These are phyloP conservation scores for Helicostylum pulchrum DNA, from an alignment of 192 early-diverging fungal species.

Conservation along the genomic window DNA sequence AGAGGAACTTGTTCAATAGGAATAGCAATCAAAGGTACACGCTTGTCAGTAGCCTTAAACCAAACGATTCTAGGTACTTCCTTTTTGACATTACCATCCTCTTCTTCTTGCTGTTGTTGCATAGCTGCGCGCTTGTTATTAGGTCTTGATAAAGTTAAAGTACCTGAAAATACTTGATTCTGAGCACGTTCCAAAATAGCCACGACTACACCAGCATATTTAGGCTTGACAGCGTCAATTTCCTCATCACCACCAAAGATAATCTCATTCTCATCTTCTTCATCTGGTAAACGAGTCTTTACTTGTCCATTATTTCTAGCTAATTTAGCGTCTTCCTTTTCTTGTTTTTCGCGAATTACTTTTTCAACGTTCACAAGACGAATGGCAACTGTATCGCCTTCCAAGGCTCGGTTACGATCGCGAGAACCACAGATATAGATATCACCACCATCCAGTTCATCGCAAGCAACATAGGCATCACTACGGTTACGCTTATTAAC, in stretches of 20 bases:
- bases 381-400: conserved; percentile 79
- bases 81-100: conserved; percentile 37
- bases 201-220: conserved; percentile 55
- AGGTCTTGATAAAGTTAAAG: conserved; percentile 38
- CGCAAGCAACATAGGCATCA: conserved; percentile 86
- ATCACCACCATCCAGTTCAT: conserved; percentile 65
- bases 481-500: conserved; percentile 82
- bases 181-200: conserved; percentile 55
- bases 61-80: conserved; percentile 61
- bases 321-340: conserved; percentile 57
- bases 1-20: conserved; percentile 67
- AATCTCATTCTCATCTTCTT: conserved; percentile 50
- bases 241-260: conserved; percentile 47
- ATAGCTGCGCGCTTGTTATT: conserved; percentile 34
- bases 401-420: conserved; percentile 76
- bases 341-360: conserved; percentile 49
- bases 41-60: conserved; percentile 82
- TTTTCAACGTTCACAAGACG: conserved; percentile 67
- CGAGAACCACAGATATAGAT: conserved; percentile 76
- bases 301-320: conserved; percentile 43
- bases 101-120: conserved; percentile 28
- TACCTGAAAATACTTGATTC: conserved; percentile 53
- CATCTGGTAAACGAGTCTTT: conserved; percentile 45
- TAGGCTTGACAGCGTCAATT: conserved; percentile 52
- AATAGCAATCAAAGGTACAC: conserved; percentile 75